phyloP scores from a whole-genome alignment of 768 basidiomycete species.

The Pleurotus ostreatus region DNA sequence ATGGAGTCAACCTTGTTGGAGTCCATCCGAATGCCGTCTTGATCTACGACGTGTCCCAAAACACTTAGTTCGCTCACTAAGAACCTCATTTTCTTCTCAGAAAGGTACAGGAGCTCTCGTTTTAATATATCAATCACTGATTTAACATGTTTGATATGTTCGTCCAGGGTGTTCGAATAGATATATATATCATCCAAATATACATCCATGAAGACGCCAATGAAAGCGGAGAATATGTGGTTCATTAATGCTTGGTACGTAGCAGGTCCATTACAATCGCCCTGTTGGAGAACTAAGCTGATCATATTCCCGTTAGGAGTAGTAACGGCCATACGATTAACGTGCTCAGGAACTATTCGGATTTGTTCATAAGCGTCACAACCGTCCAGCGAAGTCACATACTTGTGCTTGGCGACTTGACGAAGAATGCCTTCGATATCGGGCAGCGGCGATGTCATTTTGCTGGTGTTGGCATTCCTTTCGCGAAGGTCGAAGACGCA shows the following conservation, averaged over 20 bases:
- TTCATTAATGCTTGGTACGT: too few species aligned
- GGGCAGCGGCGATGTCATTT: constrained; percentile 24
- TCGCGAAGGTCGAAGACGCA: constrained; percentile 28
- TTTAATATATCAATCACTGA: too few species aligned
- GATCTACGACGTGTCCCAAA: constrained; percentile 19
- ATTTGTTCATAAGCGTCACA: constrained; percentile 36
- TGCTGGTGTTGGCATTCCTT: constrained; percentile 31
- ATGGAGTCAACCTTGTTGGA: constrained; percentile 27
- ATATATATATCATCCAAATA: too few species aligned
- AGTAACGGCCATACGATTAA: constrained; percentile 14
- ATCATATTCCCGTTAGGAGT: constrained; percentile 27
- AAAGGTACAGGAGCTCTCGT: too few species aligned
- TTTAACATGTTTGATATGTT: too few species aligned
- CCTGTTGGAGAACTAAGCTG: constrained; percentile 23
- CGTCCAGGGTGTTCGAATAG: too few species aligned
- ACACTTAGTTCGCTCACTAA: constrained; percentile 13
- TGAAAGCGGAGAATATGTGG: too few species aligned
- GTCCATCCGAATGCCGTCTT: constrained; percentile 25
- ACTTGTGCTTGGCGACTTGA: constrained; percentile 14
- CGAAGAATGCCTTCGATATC: constrained; percentile 22
- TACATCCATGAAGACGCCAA: too few species aligned
- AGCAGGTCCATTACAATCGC: constrained; percentile 26
- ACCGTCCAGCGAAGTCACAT: constrained; percentile 21
- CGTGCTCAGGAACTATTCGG: constrained; percentile 7
- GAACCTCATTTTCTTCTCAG: too few species aligned